Evolutionary conservation across 495 filamentous ascomycete genomes (phyloP), one percentile per base, ranked within the genome.

Genomic region (Aspergillus avenaceus): DNA sequence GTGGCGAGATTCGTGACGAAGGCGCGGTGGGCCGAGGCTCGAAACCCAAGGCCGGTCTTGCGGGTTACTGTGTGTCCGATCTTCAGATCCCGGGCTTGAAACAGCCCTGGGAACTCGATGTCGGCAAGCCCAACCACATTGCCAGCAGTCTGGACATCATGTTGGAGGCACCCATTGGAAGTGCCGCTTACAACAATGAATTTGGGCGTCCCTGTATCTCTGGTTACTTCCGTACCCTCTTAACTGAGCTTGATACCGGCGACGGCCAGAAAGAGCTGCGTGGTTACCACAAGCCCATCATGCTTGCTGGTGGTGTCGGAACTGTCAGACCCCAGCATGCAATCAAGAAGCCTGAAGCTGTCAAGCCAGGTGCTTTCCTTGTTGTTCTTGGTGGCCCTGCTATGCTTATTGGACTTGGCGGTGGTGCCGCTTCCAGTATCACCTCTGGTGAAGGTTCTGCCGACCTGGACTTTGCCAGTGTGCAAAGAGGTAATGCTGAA

Each of bases 221-320:
- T 0, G 93, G 95, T 22, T 90, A 88, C 62, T 97, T 97, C 75
- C 79, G 91, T 41, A 97, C 93, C 0, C 72, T 98, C 3, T 77
- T 92, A 18, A 86, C 79, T 19, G 74, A 83, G 32, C 77, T 85
- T 37, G 71, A 82, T 41, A 67, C 79, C 14, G 75, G 72, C n/a
- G 79, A 80, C 46, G 81, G 79, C 26, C 72, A 76, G 38, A 74
- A 77, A 3, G 92, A 98, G 41, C 71, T 88, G 41, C 77, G 95
- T 56, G 93, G 93, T 13, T 98, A 95, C 59, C 92, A 97, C 74
- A 98, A 98, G 71, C 93, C 93, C 6, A 97, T 98, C 66, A 96
- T 98, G 91, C 86, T 98, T 73, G 93, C 95, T 48, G 95, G 93
- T 52, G 93, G 95, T 62, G 80, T 96, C 37, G 95, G 93, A 28